These are phyloP conservation scores for Phialophora tarda DNA, from an alignment of 2,329 filamentous ascomycete genomes.

Conservation along the genomic window DNA sequence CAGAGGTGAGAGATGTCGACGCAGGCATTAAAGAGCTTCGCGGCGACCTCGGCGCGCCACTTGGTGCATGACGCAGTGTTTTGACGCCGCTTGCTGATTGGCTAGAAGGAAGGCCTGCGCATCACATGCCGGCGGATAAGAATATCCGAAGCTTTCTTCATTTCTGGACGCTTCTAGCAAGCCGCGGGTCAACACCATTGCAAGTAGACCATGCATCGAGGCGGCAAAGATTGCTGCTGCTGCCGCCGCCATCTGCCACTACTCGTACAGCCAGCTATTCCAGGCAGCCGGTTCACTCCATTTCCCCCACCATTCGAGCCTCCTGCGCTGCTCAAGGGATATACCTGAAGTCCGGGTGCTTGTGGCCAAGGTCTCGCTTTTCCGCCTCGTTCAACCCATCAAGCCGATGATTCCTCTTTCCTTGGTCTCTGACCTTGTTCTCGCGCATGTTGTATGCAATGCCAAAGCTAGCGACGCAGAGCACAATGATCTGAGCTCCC, in stretches of 20 bases:
- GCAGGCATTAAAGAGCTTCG: constrained; percentile 22
- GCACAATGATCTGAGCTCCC: constrained; percentile 40
- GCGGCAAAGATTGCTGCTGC: neutral
- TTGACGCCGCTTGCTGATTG: neutral
- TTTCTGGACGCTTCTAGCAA: constrained; percentile 22
- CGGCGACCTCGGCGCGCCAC: constrained; percentile 13
- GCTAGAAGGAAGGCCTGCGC: neutral
- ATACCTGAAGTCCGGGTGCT: constrained; percentile 40
- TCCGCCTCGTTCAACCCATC: constrained; percentile 45
- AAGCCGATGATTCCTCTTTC: constrained; percentile 41
- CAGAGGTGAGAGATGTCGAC: neutral
- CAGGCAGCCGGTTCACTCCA: neutral
- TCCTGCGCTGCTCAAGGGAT: constrained; percentile 5
- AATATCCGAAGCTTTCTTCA: constrained; percentile 1
- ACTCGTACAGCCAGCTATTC: neutral
- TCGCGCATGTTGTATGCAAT: constrained; percentile 40
- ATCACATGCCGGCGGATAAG: constrained; percentile 13
- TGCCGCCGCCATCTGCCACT: neutral
- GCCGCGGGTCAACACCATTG: neutral
- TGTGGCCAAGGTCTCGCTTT: constrained; percentile 44
- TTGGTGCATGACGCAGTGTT: constrained; percentile 7
- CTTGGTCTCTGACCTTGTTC: constrained; percentile 43
- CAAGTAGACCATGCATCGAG: neutral
- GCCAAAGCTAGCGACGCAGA: constrained; percentile 30
- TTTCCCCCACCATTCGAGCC: neutral